Percentiles rank a stretch among this genome's conserved stretches.
These are phyloP conservation scores for Brettanomyces sp. DNA, from an alignment of 805 yeast genomes.

Conservation along the genomic window DNA sequence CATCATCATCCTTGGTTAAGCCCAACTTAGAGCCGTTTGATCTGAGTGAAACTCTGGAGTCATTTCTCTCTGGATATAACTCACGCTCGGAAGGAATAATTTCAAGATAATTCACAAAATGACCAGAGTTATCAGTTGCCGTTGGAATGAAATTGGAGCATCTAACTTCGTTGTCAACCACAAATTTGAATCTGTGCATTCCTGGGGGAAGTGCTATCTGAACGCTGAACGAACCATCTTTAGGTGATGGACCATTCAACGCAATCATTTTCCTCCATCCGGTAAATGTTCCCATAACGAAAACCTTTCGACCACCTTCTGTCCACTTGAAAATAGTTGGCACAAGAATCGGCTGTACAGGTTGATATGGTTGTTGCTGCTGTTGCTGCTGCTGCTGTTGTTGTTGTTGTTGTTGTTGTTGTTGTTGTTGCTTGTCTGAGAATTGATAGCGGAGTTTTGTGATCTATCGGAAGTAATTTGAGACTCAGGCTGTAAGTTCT, in stretches of 20 bases:
- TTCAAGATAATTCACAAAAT: slow-evolving; percentile 86
- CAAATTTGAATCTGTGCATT: slow-evolving; percentile 87
- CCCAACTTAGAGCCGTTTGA: slow-evolving; percentile 56
- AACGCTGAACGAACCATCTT: slow-evolving; percentile 49
- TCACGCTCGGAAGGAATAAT: slow-evolving; percentile 32
- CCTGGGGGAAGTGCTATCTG: slow-evolving; percentile 79
- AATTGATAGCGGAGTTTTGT: background rate
- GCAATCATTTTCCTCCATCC: slow-evolving; percentile 99
- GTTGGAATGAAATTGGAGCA: slow-evolving; percentile 87
- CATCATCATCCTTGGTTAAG: slow-evolving; percentile 60
- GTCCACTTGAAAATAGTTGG: slow-evolving; percentile 80
- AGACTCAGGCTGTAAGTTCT: too few species aligned
- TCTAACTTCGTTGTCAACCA: slow-evolving; percentile 86
- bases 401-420: slow-evolving; percentile 2
- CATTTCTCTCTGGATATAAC: slow-evolving; percentile 14
- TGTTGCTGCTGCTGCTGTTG: slow-evolving; percentile 6
- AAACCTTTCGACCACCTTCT: slow-evolving; percentile 93
- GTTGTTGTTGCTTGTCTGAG: slow-evolving; percentile 4
- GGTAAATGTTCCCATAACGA: slow-evolving; percentile 94
- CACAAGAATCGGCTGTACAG: slow-evolving; percentile 18
- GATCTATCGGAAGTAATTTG: too few species aligned
- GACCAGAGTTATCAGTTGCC: slow-evolving; percentile 95
- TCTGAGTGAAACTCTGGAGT: slow-evolving; percentile 21
- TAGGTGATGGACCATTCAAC: slow-evolving; percentile 41
- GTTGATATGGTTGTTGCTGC: slow-evolving; percentile 1